Base-by-base conservation (phyloP, 2,329 filamentous ascomycete genomes). In the Amauroascus verrucosus region DNA sequence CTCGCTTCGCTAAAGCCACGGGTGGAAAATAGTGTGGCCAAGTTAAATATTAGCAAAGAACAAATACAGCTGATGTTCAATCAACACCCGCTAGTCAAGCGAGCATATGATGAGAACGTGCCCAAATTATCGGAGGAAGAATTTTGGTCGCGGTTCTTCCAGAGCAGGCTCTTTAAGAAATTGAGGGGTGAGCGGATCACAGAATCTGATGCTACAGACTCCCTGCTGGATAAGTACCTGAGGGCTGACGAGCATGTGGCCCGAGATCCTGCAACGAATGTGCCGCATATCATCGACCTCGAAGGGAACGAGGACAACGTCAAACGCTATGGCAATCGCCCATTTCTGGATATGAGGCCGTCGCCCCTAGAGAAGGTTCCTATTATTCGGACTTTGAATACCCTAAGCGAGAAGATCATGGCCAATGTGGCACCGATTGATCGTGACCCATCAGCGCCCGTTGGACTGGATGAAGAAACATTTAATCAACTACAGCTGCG, bases 241-340 rank as follows among this genome's bases (percentile, higher is more conserved):
- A 82, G 85, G 55, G 78, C 79, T 35, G 85, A 88, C 57, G 85
- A 88, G 60, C 70, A 76, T 45, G 69, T 71, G 24, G 74, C 72
- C 13, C 65, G 71, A 0, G 67, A 67, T 37, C 70, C 72, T 3
- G 63, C 70, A 14, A 74, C 83, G 32, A 79, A 84, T 53, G 82
- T 98, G 18, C 90, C 93, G 0, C 83, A 90, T 62, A 90, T 94
- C 59, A 90, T 98, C 61, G 86, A 98, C 66, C 71, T 98, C 24
- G 88, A 91, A 65, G 93, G 85, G 28, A 98, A 98, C 64, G 93
- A 97, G 70, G 87, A 93, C 67, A 91, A 98, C 63, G 84, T 95
- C 67, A 87, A 90, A 51, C 81, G 84, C 63, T 84, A 79, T 62
- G 93, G 93, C 48, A 97, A 98, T 67, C 78, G 85, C 50, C 88